Evolutionary conservation across 495 filamentous ascomycete species (phyloP).

Genomic region (Geopyxis carbonaria): DNA sequence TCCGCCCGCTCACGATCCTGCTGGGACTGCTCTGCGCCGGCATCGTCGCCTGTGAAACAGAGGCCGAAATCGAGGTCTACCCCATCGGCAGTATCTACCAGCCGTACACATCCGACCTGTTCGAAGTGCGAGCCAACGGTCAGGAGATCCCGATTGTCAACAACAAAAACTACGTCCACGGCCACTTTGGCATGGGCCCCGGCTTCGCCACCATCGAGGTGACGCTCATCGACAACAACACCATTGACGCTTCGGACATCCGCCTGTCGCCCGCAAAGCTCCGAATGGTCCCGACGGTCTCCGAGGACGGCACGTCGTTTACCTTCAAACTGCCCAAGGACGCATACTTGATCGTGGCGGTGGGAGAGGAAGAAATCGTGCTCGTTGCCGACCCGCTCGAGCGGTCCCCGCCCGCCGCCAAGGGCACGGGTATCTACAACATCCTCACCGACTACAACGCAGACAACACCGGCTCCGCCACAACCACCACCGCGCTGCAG

Average conservation of each 20-base stretch:
- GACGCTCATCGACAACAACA: neutral
- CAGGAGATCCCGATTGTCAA: neutral
- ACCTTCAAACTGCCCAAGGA: neutral
- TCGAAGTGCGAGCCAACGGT: neutral
- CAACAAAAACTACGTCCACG: slow-evolving; percentile 1
- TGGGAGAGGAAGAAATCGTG: slow-evolving; percentile 1
- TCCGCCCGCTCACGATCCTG: no score
- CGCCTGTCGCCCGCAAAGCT: neutral
- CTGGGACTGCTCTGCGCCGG: no score
- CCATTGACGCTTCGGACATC: neutral
- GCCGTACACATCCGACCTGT: neutral
- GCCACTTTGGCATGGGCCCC: neutral
- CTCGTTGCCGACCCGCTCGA: slow-evolving; percentile 3
- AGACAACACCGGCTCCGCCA: neutral
- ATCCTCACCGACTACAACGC: neutral
- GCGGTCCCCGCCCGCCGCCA: neutral
- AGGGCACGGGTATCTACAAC: neutral
- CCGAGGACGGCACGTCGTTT: no score
- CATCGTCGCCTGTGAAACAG: no score
- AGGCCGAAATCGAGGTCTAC: neutral
- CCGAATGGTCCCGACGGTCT: no score
- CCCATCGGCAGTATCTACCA: neutral
- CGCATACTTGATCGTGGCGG: neutral
- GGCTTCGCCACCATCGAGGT: neutral
- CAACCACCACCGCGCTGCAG: slow-evolving; percentile 6